These are phyloP conservation scores for Hylodesmum podocarpum DNA, from an alignment of 306 rosid genomes.

Conservation along the genomic window DNA sequence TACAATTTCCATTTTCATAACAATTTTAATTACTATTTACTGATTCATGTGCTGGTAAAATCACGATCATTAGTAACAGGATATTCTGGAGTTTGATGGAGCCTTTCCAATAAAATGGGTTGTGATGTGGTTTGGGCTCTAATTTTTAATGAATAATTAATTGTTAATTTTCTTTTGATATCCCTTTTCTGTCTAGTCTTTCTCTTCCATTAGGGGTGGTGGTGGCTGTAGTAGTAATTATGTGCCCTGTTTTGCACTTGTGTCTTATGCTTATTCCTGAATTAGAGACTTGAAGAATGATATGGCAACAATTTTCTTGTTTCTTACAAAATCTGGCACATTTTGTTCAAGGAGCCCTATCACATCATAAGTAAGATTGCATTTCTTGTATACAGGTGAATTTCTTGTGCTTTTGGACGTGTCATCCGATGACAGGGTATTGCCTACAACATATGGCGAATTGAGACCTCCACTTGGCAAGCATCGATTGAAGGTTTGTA, in stretches of 20 bases:
- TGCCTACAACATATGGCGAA: slow-evolving; percentile 94
- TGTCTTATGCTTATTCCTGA: neutral
- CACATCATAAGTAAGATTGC: slow-evolving; percentile 17
- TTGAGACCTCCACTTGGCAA: slow-evolving; percentile 98
- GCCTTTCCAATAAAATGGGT: neutral
- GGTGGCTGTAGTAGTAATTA: neutral
- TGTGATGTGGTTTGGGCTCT: slow-evolving; percentile 1
- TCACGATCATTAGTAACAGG: neutral
- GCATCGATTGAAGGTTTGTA: slow-evolving; percentile 84
- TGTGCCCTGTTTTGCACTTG: neutral
- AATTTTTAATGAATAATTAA: neutral
- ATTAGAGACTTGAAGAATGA: neutral
- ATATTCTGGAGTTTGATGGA: neutral
- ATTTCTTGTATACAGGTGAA: slow-evolving; percentile 58
- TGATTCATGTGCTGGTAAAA: neutral
- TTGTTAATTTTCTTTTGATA: neutral
- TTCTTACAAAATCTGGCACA: neutral
- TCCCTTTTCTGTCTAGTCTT: neutral
- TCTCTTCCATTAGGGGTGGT: neutral
- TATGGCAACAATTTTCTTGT: neutral
- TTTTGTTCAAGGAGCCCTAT: neutral
- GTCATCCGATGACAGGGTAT: slow-evolving; percentile 64
- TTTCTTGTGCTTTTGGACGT: slow-evolving; percentile 70
- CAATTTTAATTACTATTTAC: neutral
- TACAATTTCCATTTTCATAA: neutral